Evolutionary conservation across 139 green algal genomes (phyloP), one percentile per base, ranked within the genome.

Genomic region (Chlamydomonas applanata): DNA sequence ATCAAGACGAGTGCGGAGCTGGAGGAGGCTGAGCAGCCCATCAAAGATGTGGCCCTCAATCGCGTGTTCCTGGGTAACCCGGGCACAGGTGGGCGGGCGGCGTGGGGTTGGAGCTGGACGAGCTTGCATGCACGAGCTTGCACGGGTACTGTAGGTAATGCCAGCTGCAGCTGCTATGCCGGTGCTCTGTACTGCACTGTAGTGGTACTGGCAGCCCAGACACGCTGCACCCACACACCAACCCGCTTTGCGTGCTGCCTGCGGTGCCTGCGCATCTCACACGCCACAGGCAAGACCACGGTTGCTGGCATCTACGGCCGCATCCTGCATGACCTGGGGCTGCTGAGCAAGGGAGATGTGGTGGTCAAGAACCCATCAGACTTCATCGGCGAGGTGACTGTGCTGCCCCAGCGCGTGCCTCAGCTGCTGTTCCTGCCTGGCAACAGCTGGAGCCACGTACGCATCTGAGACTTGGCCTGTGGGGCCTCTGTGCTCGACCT

Each of bases 341-440:
- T 88, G 64, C 79, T 88, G n/a, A 79, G 64, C 73, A 86, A 86
- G 74, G 83, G 83, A 14, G 83, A 88, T n/a, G 74, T 88, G 40
- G 40, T 84, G 59, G 73, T 86, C 2, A 83, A 83, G 52, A 80
- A 80, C 56, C 80, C 80, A 4, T 64, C 71, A 13, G 80, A 85
- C 75, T 83, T 83, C 73, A 45, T 79, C 14, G 78, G 78, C 32
- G 36, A 2, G 24, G 67, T 73, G 45, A n/a, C n/a, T 36, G 59
- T 49, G 40, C 40, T 7, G 40, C 40, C 40, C 7, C 40, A 49
- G 11, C 40, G 11, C 7, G n/a, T n/a, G n/a, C n/a, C 40, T 49
- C 40, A 49, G 40, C 40, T 49, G 40, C 11, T 49, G 40, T 7
- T 49, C 40, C 53, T 61, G 4, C 16, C 53, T 61, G 53, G 7